Conservation (phyloP, 768 basidiomycete species). For the Leccinum incarnatum region DNA sequence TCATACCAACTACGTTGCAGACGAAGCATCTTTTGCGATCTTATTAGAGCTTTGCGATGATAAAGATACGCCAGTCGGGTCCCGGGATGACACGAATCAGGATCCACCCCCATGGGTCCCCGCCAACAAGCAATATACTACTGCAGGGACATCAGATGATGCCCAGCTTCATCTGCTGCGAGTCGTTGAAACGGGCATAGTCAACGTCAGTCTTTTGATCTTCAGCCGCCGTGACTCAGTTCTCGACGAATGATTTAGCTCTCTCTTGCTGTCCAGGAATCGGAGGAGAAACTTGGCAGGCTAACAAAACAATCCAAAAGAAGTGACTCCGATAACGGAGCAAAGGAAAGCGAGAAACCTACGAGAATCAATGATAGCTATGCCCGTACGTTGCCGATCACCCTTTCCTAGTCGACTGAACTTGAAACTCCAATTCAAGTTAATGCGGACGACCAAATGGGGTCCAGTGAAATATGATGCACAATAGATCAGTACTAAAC, state of each 20-base stretch:
- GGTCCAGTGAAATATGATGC: slow-evolving; percentile 11
- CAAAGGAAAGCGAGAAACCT: slow-evolving; percentile 11
- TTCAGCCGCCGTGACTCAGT: background rate
- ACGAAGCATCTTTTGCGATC: slow-evolving; percentile 77
- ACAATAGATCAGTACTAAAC: slow-evolving; percentile 46
- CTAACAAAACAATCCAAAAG: slow-evolving; percentile 4
- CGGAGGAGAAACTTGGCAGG: slow-evolving; percentile 57
- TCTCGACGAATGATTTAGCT: slow-evolving; percentile 41
- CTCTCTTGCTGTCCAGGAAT: slow-evolving; percentile 78
- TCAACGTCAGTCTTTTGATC: slow-evolving; percentile 52
- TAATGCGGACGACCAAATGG: slow-evolving; percentile 6
- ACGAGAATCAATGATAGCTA: background rate
- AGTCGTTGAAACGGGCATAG: slow-evolving; percentile 79
- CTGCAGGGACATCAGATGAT: slow-evolving; percentile 57
- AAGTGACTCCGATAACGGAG: slow-evolving; percentile 6
- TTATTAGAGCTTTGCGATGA: slow-evolving; percentile 78
- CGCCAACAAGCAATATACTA: slow-evolving; percentile 66
- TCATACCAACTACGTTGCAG: slow-evolving; percentile 31
- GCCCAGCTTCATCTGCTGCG: slow-evolving; percentile 74
- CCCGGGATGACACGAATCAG: slow-evolving; percentile 43
- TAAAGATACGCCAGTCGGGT: slow-evolving; percentile 49
- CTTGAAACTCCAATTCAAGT: slow-evolving; percentile 3
- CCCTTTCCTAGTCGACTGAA: background rate
- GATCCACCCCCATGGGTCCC: slow-evolving; percentile 82
- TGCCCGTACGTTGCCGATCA: background rate